phyloP scores from a whole-genome alignment of 495 filamentous ascomycete genomes.

The Lepraria neglecta region DNA sequence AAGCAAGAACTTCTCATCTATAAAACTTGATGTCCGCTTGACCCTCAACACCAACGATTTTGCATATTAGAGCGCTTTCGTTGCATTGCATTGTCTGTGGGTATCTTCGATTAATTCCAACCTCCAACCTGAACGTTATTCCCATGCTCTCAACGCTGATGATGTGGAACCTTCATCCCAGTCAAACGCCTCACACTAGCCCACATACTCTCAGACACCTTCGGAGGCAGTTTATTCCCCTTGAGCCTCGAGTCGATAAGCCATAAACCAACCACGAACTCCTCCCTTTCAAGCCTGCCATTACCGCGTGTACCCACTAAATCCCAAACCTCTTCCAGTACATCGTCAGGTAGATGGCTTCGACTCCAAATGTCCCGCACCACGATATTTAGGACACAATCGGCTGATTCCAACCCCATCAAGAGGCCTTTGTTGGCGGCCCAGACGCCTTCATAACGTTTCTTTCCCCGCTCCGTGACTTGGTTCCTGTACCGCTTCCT shows the following conservation, averaged over 20 bases:
- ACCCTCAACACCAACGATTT: no score
- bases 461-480: constrained; percentile 70
- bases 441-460: constrained; percentile 95
- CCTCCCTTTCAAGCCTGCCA: constrained; percentile 61
- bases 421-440: constrained; percentile 81
- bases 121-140: background rate
- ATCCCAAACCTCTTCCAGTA: constrained; percentile 77
- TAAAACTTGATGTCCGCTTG: no score
- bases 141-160: constrained; percentile 4
- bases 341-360: constrained; percentile 59
- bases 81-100: constrained; percentile 5
- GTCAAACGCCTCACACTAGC: constrained; percentile 61
- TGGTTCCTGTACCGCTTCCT: constrained; percentile 76
- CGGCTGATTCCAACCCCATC: constrained; percentile 34
- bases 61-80: background rate
- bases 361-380: constrained; percentile 82
- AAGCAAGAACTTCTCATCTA: background rate
- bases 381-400: constrained; percentile 69
- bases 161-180: constrained; percentile 35
- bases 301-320: constrained; percentile 63
- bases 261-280: constrained; percentile 97
- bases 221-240: constrained; percentile 77
- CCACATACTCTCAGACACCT: constrained; percentile 81
- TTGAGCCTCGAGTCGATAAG: constrained; percentile 84
- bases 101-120: constrained; percentile 13